Base-by-base conservation (phyloP, 345 rosid genomes). In the Psidium guajava region DNA sequence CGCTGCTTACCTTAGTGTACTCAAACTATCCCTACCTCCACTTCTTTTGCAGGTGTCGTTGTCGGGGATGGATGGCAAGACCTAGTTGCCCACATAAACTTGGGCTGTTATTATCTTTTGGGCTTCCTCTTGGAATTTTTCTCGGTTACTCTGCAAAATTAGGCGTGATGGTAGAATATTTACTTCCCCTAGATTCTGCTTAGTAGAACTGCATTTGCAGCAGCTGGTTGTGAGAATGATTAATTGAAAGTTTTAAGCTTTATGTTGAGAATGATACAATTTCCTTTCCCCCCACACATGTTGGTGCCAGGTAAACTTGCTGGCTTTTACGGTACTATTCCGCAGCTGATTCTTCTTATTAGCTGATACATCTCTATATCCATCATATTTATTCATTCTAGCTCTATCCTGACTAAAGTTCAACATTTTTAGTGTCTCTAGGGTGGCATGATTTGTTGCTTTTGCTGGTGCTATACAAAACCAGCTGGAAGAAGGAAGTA, bases 61-160 rank as follows among this genome's bases (percentile, higher is more conserved):
- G 82, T 96, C 15, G 96, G 99, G 9, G 95, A 92, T 44, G 99
- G 99, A 44, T 96, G 99, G 98, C 99, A 96, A 91, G 92, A 91
- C 2, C 64, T 91, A 84, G 99, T 96, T 58, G 99, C 98, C 54
- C 95, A 92, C 28, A 92, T 95, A 64, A 96, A 96, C 89, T 84
- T 96, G 54, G 95, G 95, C 27, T 91, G 91, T 83, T 94, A 94
- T 86, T 94, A 96, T 84, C 52, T 92, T 57, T 95, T 6, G 99
- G 99, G 16, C 90, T 94, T 25, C 98, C 99, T 9, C 87, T 96
- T 1, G 99, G 99, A 0, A 92, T 87, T 87, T 59, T 94, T 49
- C 96, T 96, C n/a, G 96, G 99, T 82, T 94, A 92, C 87, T 59
- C 32, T 80, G 93, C 92, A 24, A 84, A 94, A 36, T 83, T 91